Base-by-base conservation (phyloP, 352 stramenopile species). In the Phytophthora cryptogea region DNA sequence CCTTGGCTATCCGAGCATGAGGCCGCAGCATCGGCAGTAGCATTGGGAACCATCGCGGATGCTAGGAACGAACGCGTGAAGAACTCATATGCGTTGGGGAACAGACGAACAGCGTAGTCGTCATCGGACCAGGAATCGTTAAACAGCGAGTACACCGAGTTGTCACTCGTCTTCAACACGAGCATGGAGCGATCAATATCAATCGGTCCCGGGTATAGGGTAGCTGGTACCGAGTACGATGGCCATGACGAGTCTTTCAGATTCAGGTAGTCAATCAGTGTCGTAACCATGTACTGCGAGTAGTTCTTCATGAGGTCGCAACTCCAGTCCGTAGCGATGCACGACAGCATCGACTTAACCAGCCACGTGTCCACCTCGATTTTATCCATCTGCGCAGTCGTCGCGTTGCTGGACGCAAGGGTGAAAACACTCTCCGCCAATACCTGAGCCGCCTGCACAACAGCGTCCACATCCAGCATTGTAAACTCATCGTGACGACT, bases 21-120 rank as follows among this genome's bases (percentile, higher is more conserved):
- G 4, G 71, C 41, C 28, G 72, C 72, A 14, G 30, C 45, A 13
- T 70, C 59, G 4, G 59, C 62, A 5, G 70, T 72, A 37, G 51
- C 63, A 32, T 80, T 76, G 8, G 78, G 73, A 26, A 80, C 64
- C 56, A 92, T 78, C 1, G 73, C 63, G 0, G 83, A 73, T 8
- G 83, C 83, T 8, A 95, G 63, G 55, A 92, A 93, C 0, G 80
- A 60, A 17, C 83, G 80, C 27, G 77, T 88, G 46, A 95, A 95
- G 10, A 76, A 71, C 58, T 95, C 83, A 62, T 92, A 92, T 8
- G 82, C 83, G 52, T 93, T 93, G 23, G 86, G 86, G 67, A 92
- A 92, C 14, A 94, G 54, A 9, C 75, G 72, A 7, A 92, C 54
- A 26, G 73, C 65, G 62, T 84, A 77, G 11, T 65, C 51, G 17